Percentiles rank a stretch among this genome's conserved stretches.
These are phyloP conservation scores for Cicer yamashitae DNA, from an alignment of 306 rosid genomes.

Conservation along the genomic window DNA sequence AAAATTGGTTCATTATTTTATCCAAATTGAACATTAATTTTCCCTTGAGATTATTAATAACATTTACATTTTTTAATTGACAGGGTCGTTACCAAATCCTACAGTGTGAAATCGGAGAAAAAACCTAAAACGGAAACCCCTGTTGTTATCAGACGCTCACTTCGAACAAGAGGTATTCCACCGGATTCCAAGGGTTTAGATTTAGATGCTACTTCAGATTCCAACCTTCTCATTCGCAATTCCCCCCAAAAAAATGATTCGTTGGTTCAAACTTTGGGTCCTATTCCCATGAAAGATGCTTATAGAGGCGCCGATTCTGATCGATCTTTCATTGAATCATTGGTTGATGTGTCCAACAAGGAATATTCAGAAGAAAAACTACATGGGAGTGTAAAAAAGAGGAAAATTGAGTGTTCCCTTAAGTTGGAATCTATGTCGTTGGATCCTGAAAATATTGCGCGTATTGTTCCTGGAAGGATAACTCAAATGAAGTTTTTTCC, in stretches of 20 bases:
- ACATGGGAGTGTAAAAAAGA: neutral
- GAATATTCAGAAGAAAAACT: slow-evolving; percentile 26
- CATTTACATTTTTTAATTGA: neutral
- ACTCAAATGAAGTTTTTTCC: slow-evolving; percentile 63
- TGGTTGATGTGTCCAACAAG: slow-evolving; percentile 51
- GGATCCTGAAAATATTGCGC: slow-evolving; percentile 66
- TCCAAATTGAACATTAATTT: neutral
- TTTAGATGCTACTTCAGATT: slow-evolving; percentile 28
- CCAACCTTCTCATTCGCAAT: neutral
- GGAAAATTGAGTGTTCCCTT: slow-evolving; percentile 32
- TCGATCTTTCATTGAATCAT: slow-evolving; percentile 47
- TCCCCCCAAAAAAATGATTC: slow-evolving; percentile 31
- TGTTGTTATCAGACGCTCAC: slow-evolving; percentile 68
- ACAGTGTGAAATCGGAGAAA: slow-evolving; percentile 43
- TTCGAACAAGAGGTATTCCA: slow-evolving; percentile 73
- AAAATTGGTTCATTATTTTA: neutral
- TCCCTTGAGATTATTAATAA: neutral
- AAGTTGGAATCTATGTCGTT: slow-evolving; percentile 58
- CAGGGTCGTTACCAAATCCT: slow-evolving; percentile 65
- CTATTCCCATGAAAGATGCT: slow-evolving; percentile 59
- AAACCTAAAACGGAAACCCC: slow-evolving; percentile 65
- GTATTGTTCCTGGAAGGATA: slow-evolving; percentile 72
- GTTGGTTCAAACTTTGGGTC: slow-evolving; percentile 47
- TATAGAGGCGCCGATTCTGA: slow-evolving; percentile 51
- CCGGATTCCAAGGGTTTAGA: slow-evolving; percentile 57